Evolutionary conservation across 345 rosid genomes (phyloP).

Genomic region (Eucalyptus dawsonii): DNA sequence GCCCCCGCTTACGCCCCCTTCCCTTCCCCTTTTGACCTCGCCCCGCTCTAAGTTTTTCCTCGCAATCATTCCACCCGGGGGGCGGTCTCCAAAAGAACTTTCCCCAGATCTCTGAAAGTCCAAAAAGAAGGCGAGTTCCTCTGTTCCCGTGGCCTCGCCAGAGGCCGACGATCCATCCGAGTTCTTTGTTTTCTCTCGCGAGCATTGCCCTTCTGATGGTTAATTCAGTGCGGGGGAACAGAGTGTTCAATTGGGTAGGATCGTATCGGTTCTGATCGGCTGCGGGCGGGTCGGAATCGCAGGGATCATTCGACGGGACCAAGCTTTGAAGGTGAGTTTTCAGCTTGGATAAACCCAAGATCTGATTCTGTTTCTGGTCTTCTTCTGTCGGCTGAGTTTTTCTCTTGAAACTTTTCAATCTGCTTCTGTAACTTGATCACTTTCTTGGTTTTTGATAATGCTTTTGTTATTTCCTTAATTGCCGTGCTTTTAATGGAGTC

Average conservation of each 20-base stretch:
- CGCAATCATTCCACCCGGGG: neutral
- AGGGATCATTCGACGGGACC: neutral
- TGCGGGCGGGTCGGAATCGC: neutral
- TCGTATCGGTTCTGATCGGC: neutral
- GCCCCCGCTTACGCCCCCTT: neutral
- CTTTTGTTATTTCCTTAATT: neutral
- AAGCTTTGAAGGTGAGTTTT: neutral
- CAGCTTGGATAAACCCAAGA: neutral
- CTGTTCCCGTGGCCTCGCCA: neutral
- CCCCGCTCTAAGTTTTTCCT: neutral
- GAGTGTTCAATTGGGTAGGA: neutral
- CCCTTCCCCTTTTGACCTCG: neutral
- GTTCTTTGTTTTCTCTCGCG: neutral
- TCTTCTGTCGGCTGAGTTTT: neutral
- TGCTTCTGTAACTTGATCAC: neutral
- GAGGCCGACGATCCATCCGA: neutral
- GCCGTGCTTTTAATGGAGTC: neutral
- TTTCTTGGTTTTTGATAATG: neutral
- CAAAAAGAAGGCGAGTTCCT: neutral
- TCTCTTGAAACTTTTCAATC: neutral
- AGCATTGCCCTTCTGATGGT: neutral
- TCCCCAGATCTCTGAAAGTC: neutral
- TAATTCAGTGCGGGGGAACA: neutral
- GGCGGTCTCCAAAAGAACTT: neutral
- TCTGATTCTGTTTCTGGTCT: neutral